Conservation (phyloP, 2,329 filamentous ascomycete genomes). For the Daldinia sp. region DNA sequence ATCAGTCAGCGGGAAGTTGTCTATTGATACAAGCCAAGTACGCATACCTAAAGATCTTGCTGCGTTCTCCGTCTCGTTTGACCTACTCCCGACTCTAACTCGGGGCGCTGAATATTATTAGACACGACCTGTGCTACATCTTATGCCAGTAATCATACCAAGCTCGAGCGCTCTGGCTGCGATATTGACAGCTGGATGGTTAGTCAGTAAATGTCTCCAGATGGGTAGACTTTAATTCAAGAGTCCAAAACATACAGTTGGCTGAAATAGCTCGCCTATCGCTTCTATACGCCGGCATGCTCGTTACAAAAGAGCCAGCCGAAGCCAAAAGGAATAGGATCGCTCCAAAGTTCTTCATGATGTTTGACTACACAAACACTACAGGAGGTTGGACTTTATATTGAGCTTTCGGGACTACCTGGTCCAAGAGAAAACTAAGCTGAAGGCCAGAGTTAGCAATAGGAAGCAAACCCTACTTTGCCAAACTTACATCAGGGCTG, state of each 20-base stretch:
- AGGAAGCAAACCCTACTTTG: background rate
- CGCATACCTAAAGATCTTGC: slow-evolving; percentile 23
- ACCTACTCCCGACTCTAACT: slow-evolving; percentile 4
- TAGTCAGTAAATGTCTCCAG: background rate
- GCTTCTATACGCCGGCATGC: slow-evolving; percentile 22
- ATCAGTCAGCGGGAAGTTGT: background rate
- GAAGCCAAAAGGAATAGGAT: slow-evolving; percentile 33
- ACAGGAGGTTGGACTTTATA: slow-evolving; percentile 5
- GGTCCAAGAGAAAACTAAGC: slow-evolving; percentile 12
- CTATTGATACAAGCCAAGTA: background rate
- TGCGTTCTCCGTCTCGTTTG: slow-evolving; percentile 24
- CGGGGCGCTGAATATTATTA: slow-evolving; percentile 11
- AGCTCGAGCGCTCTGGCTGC: slow-evolving; percentile 29
- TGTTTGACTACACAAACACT: slow-evolving; percentile 25
- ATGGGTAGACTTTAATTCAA: background rate
- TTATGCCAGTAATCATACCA: slow-evolving; percentile 9
- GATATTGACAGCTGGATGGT: slow-evolving; percentile 20
- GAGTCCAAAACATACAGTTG: slow-evolving; percentile 10
- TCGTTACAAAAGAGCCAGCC: slow-evolving; percentile 34
- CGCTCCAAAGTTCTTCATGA: slow-evolving; percentile 38
- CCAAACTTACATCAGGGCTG: slow-evolving; percentile 17
- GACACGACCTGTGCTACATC: background rate
- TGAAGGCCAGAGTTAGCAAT: slow-evolving; percentile 13
- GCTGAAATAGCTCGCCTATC: slow-evolving; percentile 16
- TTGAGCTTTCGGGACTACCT: slow-evolving; percentile 18